A percentile compares a stretch with the other conserved stretches of the same genome.
Evolutionary conservation across 1,284 basidiomycete genomes (phyloP).

Genomic region (Moniliella sp.): DNA sequence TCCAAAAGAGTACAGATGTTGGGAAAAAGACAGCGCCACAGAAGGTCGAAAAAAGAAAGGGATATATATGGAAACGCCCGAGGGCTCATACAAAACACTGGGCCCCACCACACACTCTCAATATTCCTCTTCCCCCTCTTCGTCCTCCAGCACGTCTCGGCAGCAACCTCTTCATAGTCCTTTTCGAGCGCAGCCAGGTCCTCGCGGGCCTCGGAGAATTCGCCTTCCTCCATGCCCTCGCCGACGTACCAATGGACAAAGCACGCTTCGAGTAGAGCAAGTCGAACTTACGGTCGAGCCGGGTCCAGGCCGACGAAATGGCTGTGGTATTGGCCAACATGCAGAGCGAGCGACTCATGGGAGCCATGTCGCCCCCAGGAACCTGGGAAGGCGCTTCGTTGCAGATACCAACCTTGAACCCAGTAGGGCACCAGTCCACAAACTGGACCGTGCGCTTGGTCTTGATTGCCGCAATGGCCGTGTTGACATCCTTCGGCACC

Average conservation of each 20-base stretch:
- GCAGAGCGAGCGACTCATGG: slow-evolving; percentile 77
- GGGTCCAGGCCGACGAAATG: slow-evolving; percentile 79
- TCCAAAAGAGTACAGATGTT: too few relatives aligned
- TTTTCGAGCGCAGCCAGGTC: slow-evolving; percentile 91
- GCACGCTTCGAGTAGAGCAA: slow-evolving; percentile 45
- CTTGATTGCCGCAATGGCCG: slow-evolving; percentile 80
- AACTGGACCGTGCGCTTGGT: slow-evolving; percentile 61
- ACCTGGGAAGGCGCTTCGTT: slow-evolving; percentile 78
- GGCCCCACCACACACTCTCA: too few relatives aligned
- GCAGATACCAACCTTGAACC: slow-evolving; percentile 84
- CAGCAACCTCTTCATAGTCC: slow-evolving; percentile 24
- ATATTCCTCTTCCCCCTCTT: too few relatives aligned
- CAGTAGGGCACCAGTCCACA: slow-evolving; percentile 91
- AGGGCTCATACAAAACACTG: too few relatives aligned
- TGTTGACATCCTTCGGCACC: slow-evolving; percentile 85
- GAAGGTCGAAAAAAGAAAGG: too few relatives aligned
- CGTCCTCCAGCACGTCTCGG: too few relatives aligned
- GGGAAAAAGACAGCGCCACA: too few relatives aligned
- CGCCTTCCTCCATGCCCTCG: slow-evolving; percentile 97
- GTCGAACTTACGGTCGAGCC: slow-evolving; percentile 96
- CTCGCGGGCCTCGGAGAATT: slow-evolving; percentile 90
- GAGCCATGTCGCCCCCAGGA: slow-evolving; percentile 67
- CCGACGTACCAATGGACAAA: slow-evolving; percentile 49
- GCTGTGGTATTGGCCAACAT: slow-evolving; percentile 90
- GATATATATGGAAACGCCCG: too few relatives aligned